A percentile compares a stretch with the other conserved stretches of the same genome.
Conservation (phyloP, 768 basidiomycete species). For the Chalciporus piperatus region DNA sequence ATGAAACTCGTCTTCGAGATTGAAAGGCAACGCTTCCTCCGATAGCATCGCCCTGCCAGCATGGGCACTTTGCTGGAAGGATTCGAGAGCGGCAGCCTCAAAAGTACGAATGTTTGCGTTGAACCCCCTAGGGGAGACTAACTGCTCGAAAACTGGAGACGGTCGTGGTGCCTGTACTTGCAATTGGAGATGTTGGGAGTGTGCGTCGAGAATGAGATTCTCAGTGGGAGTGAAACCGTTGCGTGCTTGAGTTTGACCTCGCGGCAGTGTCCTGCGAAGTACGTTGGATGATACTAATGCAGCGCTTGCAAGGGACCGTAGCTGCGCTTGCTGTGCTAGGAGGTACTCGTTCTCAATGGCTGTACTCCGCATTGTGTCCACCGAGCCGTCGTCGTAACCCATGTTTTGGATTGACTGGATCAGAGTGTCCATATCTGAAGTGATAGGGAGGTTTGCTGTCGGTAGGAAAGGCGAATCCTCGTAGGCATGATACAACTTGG, state of each 20-base stretch:
- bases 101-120: constrained; percentile 9
- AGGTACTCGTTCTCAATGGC: constrained; percentile 17
- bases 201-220: constrained; percentile 62
- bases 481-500: constrained; percentile 17
- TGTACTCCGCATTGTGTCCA: constrained; percentile 14
- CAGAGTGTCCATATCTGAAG: constrained; percentile 39
- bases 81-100: constrained; percentile 1
- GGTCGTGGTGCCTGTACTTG: constrained; percentile 10
- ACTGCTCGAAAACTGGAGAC: constrained; percentile 9
- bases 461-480: constrained; percentile 15
- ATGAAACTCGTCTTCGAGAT: constrained; percentile 38
- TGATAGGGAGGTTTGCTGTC: constrained; percentile 21
- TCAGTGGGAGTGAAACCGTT: constrained; percentile 69
- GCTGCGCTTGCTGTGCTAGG: constrained; percentile 17
- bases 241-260: constrained; percentile 35
- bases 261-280: constrained; percentile 11
- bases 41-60: constrained; percentile 6
- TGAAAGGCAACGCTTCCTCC: constrained; percentile 20
- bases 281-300: constrained; percentile 9
- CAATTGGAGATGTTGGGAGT: constrained; percentile 30
- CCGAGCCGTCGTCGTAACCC: constrained; percentile 15
- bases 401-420: constrained; percentile 35
- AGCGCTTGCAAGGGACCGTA: constrained; percentile 24
- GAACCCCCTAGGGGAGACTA: constrained; percentile 4
- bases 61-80: constrained; percentile 1